Evolutionary conservation across 2,329 filamentous ascomycete species (phyloP).

Genomic region (Cercospora beticola): DNA sequence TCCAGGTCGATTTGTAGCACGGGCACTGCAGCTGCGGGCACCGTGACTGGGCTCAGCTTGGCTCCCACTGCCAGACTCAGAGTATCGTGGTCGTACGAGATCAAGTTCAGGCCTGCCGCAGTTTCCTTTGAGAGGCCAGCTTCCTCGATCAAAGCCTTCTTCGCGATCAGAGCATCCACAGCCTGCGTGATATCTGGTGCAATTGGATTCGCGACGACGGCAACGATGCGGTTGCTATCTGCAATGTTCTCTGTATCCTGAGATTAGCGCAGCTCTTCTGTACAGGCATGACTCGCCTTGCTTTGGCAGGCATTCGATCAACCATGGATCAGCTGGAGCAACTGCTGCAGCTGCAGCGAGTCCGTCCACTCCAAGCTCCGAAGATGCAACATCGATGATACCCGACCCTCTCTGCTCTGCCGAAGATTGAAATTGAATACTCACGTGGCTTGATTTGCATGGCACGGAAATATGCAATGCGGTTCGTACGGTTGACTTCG

Average conservation of each 20-base stretch:
- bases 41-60: conserved; percentile 24
- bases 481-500: conserved; percentile 28
- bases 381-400: neutral
- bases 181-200: conserved; percentile 26
- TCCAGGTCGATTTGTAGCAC: conserved; percentile 26
- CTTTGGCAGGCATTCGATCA: neutral
- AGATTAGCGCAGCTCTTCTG: neutral
- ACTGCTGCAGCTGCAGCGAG: neutral
- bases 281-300: neutral
- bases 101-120: conserved; percentile 23
- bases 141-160: conserved; percentile 25
- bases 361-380: no score
- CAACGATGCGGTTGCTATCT: conserved; percentile 27
- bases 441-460: conserved; percentile 28
- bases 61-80: conserved; percentile 25
- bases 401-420: neutral
- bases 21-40: conserved; percentile 22
- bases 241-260: conserved; percentile 18
- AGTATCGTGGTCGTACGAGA: conserved; percentile 28
- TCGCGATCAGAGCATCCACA: conserved; percentile 27
- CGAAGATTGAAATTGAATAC: neutral
- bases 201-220: conserved; percentile 27
- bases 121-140: conserved; percentile 27
- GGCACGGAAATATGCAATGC: conserved; percentile 28
- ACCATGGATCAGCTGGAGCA: neutral